Evolutionary conservation across 2,329 filamentous ascomycete species (phyloP), one percentile per base, ranked within the genome.

Genomic region (Cercospora sp.): DNA sequence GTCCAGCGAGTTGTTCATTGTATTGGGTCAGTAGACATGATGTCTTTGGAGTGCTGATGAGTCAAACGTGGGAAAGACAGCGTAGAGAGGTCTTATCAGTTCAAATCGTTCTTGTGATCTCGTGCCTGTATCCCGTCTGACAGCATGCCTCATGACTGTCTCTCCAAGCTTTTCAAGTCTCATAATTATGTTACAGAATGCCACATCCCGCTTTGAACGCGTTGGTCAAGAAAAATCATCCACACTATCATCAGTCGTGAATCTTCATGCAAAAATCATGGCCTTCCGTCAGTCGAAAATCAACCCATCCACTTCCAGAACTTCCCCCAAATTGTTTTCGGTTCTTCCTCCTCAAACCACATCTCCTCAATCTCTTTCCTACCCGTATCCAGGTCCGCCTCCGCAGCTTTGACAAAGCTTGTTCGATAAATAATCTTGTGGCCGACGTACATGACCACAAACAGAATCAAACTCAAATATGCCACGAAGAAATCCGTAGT

Each of bases 381-480:
- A 7, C 82, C 82, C 18, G 78, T 79, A 13, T 80, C 68, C 18
- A 84, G 70, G 69, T 84, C 82, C 9, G 81, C 82, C 16, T 83
- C 80, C 5, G 69, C 68, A 3, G 81, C 73, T 8, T 77, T 78
- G 69, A 84, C 75, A 57, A 83, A 80, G 40, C 76, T 75, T 58
- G 77, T 78, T 65, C 78, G 74, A 57, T 86, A 83, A 16, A 89
- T 81, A 67, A 91, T 33, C 78, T 94, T 95, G 89, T 90, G 94
- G 5, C 86, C 87, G 3, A 90, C 51, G 76, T 87, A 94, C 2
- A 94, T 80, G 0, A 89, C 71, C 0, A 90, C 91, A 75, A 91
- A 92, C 1, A 93, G 80, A 5, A 85, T 86, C 61, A 94, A 86
- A 84, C 92, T 92, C 60, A 89, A 88, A 78, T 94, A 94, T 3